These are phyloP conservation scores for Fusarium sororula DNA, from an alignment of 2,329 filamentous ascomycete species.

Conservation along the genomic window DNA sequence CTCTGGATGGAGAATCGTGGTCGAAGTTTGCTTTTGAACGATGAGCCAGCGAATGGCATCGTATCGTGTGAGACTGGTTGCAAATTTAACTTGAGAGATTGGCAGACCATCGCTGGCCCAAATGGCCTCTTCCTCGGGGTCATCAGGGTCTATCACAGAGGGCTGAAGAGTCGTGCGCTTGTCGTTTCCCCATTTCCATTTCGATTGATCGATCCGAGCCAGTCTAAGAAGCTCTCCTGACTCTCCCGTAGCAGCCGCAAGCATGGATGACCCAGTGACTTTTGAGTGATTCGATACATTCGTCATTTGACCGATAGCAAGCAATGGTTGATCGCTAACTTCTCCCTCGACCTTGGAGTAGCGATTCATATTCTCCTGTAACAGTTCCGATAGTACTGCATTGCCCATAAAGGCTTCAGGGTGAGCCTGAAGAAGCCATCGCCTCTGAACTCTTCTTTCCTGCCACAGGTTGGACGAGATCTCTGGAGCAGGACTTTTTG, in stretches of 20 bases:
- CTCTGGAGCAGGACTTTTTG: conserved; percentile 39
- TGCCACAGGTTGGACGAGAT: conserved; percentile 42
- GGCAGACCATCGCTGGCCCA: conserved; percentile 64
- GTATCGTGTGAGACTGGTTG: conserved; percentile 49
- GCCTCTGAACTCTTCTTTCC: conserved; percentile 50
- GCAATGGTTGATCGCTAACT: conserved; percentile 46
- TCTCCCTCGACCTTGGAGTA: conserved; percentile 43
- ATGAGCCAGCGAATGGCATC: conserved; percentile 60
- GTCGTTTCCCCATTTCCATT: conserved; percentile 63
- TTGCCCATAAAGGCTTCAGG: conserved; percentile 60
- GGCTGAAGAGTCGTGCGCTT: conserved; percentile 58
- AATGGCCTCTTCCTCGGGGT: conserved; percentile 57
- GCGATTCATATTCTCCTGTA: conserved; percentile 50
- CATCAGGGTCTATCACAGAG: conserved; percentile 52
- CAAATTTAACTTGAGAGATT: conserved; percentile 62
- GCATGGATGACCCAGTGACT: conserved; percentile 46
- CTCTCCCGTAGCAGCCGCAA: conserved; percentile 63
- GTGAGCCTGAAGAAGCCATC: conserved; percentile 62
- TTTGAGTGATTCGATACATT: conserved; percentile 48
- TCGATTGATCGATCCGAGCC: conserved; percentile 58
- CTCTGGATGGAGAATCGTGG: conserved; percentile 62
- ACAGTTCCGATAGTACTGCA: conserved; percentile 41
- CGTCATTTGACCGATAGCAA: conserved; percentile 66
- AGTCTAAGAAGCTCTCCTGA: conserved; percentile 68
- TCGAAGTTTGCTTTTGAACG: conserved; percentile 62